Percentiles rank a stretch among this genome's conserved stretches.
These are phyloP conservation scores for Leishmania tropica DNA, from an alignment of 208 protist species.

Conservation along the genomic window DNA sequence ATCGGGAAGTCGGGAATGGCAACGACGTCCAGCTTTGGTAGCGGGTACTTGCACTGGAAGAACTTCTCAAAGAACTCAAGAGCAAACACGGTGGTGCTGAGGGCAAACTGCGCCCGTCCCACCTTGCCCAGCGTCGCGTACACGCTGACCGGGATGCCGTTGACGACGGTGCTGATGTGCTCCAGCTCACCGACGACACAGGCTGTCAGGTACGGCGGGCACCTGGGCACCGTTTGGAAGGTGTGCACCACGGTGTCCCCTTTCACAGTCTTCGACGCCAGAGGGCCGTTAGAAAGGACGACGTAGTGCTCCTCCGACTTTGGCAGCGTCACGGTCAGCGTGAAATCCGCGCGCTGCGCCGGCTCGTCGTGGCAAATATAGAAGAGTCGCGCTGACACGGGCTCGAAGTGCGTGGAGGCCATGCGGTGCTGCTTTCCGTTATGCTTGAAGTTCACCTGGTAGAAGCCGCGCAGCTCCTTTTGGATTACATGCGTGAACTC, in stretches of 20 bases:
- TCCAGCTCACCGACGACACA: constrained; percentile 96
- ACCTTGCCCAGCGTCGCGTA: constrained; percentile 79
- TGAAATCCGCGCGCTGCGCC: constrained; percentile 95
- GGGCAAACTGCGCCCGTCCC: constrained; percentile 69
- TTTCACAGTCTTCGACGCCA: constrained; percentile 43
- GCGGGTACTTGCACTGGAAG: constrained; percentile 91
- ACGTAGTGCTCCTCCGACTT: constrained; percentile 62
- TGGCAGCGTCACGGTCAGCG: constrained; percentile 85
- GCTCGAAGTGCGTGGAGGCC: constrained; percentile 97
- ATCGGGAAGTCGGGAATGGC: constrained; percentile 96
- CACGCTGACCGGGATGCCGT: constrained; percentile 72
- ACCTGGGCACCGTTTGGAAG: constrained; percentile 90
- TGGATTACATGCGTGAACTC: constrained; percentile 84
- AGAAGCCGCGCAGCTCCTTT: constrained; percentile 93
- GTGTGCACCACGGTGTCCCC: constrained; percentile 41
- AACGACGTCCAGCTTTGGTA: constrained; percentile 98
- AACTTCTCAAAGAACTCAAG: constrained; percentile 89
- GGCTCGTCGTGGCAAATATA: constrained; percentile 98
- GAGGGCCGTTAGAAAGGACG: constrained; percentile 78
- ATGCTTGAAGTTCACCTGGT: constrained; percentile 75
- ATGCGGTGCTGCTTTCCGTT: constrained; percentile 85
- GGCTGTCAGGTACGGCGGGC: constrained; percentile 97
- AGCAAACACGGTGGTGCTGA: constrained; percentile 75
- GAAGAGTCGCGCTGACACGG: constrained; percentile 92
- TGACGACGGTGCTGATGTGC: constrained; percentile 55